phyloP scores from a whole-genome alignment of 441 rosid species.

The Sinapis alba region DNA sequence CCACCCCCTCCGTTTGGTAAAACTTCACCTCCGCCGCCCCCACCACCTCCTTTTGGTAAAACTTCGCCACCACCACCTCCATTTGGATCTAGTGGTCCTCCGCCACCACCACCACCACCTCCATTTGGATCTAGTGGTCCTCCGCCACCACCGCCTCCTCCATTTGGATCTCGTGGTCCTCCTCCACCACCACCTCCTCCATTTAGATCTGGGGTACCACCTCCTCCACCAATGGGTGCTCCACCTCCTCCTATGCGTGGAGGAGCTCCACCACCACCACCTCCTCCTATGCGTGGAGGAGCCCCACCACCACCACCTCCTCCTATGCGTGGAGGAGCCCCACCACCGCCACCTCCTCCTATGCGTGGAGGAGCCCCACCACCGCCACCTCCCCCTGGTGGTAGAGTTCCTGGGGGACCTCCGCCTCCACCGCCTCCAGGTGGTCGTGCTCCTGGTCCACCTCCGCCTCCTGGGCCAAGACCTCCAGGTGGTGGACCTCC shows the following conservation, averaged over 20 bases:
- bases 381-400: constrained; percentile 36
- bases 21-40: constrained; percentile 35
- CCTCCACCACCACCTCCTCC: constrained; percentile 42
- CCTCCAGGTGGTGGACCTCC: constrained; percentile 53
- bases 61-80: constrained; percentile 36
- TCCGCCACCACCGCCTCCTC: constrained; percentile 43
- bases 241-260: constrained; percentile 39
- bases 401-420: constrained; percentile 42
- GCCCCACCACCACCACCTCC: constrained; percentile 33
- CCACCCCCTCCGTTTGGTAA: constrained; percentile 27
- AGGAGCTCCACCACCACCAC: constrained; percentile 48
- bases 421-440: constrained; percentile 52
- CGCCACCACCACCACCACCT: constrained; percentile 44
- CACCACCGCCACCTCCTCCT: constrained; percentile 45
- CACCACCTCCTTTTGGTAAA: constrained; percentile 43
- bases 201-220: neutral
- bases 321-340: constrained; percentile 24
- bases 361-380: constrained; percentile 45
- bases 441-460: constrained; percentile 47
- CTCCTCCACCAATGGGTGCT: constrained; percentile 27
- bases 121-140: constrained; percentile 18
- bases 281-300: constrained; percentile 48
- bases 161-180: constrained; percentile 27
- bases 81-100: constrained; percentile 13
- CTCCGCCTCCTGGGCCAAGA: constrained; percentile 55